phyloP scores from a whole-genome alignment of 306 rosid species.

The Boehmeria nivea region DNA sequence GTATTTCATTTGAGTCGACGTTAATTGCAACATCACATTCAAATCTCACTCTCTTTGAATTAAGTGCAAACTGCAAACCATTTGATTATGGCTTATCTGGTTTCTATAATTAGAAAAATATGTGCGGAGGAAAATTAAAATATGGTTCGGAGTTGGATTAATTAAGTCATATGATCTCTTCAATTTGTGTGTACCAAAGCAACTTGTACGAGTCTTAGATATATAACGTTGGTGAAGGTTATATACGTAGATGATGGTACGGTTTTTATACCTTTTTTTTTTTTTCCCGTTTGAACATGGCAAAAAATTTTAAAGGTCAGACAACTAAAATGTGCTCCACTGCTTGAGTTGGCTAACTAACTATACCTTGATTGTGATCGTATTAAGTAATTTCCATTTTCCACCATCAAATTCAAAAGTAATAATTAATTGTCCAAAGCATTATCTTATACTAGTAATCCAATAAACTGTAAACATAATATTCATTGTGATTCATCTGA shows the following conservation, averaged over 20 bases:
- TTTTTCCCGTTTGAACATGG: neutral
- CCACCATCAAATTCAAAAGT: neutral
- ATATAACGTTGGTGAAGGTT: neutral
- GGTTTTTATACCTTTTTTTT: neutral
- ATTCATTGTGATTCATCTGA: neutral
- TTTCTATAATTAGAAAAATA: too few species aligned
- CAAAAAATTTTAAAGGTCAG: neutral
- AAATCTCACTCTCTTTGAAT: neutral
- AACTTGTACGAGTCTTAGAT: too few species aligned
- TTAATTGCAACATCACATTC: neutral
- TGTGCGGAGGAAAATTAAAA: too few species aligned
- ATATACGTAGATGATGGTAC: neutral
- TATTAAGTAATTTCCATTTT: neutral
- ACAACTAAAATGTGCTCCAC: neutral
- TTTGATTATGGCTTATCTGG: too few species aligned
- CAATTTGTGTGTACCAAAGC: too few species aligned
- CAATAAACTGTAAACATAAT: neutral
- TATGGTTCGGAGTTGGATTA: too few species aligned
- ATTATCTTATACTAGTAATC: neutral
- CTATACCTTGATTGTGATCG: neutral
- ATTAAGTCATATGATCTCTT: too few species aligned
- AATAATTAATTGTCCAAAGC: neutral
- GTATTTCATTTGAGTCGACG: neutral
- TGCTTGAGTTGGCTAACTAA: neutral
- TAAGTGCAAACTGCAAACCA: neutral